Conservation (phyloP, 495 filamentous ascomycete species). For the Cladorrhinum samala region DNA sequence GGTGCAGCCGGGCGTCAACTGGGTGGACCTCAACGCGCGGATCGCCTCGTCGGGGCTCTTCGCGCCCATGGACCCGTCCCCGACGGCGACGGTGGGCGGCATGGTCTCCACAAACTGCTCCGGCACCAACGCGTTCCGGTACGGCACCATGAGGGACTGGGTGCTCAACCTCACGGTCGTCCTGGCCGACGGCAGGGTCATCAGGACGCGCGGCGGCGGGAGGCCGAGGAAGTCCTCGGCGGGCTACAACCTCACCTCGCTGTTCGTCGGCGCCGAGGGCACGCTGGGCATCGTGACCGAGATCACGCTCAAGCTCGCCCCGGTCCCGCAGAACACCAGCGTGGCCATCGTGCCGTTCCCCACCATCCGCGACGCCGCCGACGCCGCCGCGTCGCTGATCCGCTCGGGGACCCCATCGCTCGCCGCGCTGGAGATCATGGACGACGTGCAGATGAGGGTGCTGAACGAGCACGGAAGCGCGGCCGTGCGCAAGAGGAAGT, state of each 20-base stretch:
- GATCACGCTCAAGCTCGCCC: conserved; percentile 63
- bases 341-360: conserved; percentile 63
- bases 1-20: conserved; percentile 78
- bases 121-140: conserved; percentile 71
- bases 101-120: conserved; percentile 76
- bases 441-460: conserved; percentile 67
- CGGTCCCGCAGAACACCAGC: conserved; percentile 54
- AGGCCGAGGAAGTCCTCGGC: conserved; percentile 68
- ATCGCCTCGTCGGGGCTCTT: conserved; percentile 70
- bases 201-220: conserved; percentile 57
- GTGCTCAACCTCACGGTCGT: conserved; percentile 74
- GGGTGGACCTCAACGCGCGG: conserved; percentile 75
- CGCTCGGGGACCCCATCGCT: conserved; percentile 56
- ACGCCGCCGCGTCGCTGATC: conserved; percentile 57
- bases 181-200: conserved; percentile 65
- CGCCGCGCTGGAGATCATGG: conserved; percentile 64
- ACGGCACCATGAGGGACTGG: conserved; percentile 83
- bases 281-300: conserved; percentile 89
- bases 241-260: conserved; percentile 73
- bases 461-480: conserved; percentile 60
- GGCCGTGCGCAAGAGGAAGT: conserved; percentile 42
- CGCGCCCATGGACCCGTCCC: conserved; percentile 74
- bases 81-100: conserved; percentile 55
- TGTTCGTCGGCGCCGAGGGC: conserved; percentile 90
- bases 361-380: conserved; percentile 54